Base-by-base conservation (phyloP, 768 basidiomycete species). In the Psilocybe cyanescens region DNA sequence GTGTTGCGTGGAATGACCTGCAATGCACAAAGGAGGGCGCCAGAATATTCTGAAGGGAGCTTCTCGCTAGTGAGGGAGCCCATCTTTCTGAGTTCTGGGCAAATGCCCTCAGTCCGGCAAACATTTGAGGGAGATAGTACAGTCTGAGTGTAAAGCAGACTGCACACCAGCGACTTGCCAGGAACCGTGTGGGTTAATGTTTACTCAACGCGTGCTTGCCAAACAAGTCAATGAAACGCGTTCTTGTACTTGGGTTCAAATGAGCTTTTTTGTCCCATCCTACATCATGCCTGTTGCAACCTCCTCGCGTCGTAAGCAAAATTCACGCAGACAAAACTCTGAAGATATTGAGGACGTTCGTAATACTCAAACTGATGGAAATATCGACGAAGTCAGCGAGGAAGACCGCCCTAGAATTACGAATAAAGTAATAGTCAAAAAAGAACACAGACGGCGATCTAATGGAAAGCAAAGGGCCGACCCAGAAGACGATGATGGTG, bases 1-100 rank as follows among this genome's bases (percentile, higher is more conserved):
- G 77, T 37, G 90, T 84, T 5, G 85, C 72, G 64, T 89, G 89
- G 74, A 94, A 92, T 14, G 82, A 73, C 62, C 88, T 82, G 58
- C 75, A 73, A 59, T 73, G 72, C 19, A 70, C 46, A 16, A 71
- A 46, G 49, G 60, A 50, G 11, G 68, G 58, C 31, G 64, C 47
- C 11, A 60, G n/a, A 53, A 53, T 52, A 47, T 44, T 49, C 53
- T 62, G 66, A 41, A 64, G 54, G 16, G 58, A 51, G 14, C 58
- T 47, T 9, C 70, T 68, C 6, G 68, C 58, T 16, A 75, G 46
- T 28, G 72, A 55, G 28, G 75, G 71, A 4, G 69, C 67, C 73
- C 72, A 73, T 61, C 66, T 47, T 29, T 68, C 63, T 11, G 75
- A 60, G 50, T 68, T 59, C 28, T 74, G 73, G 62, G 72, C 65